Evolutionary conservation across 441 rosid species (phyloP).

Genomic region (Euphorbia schlechtendalii): DNA sequence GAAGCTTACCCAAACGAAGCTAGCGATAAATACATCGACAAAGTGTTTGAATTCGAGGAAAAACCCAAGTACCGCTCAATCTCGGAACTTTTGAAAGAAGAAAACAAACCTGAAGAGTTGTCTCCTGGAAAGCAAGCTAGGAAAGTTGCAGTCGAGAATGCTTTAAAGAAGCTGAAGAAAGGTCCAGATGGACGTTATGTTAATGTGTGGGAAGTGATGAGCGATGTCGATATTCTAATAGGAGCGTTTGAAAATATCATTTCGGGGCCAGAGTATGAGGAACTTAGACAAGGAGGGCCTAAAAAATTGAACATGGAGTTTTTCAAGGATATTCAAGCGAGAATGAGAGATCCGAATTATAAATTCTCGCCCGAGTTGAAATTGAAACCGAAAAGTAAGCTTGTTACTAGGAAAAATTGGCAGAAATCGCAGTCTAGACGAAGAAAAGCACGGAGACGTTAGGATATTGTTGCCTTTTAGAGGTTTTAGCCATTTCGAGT

Average conservation of each 20-base stretch:
- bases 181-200: conserved; percentile 88
- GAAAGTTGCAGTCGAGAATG: conserved; percentile 88
- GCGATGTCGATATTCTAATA: conserved; percentile 71
- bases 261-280: conserved; percentile 92
- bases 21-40: conserved; percentile 72
- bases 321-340: conserved; percentile 84
- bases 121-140: conserved; percentile 86
- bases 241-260: conserved; percentile 86
- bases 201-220: conserved; percentile 94
- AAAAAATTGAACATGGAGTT: conserved; percentile 83
- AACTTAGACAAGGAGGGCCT: conserved; percentile 88
- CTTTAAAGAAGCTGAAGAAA: conserved; percentile 81
- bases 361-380: conserved; percentile 78
- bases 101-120: conserved; percentile 77
- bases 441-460: conserved; percentile 81
- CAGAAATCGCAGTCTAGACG: conserved; percentile 70
- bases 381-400: conserved; percentile 81
- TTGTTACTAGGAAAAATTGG: conserved; percentile 82
- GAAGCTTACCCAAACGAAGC: conserved; percentile 68
- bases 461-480: conserved; percentile 2
- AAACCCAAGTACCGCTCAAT: conserved; percentile 78
- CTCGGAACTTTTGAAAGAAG: conserved; percentile 65
- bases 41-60: conserved; percentile 84
- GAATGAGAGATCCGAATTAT: conserved; percentile 87
- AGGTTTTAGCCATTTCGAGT: not conserved